Evolutionary conservation across 306 rosid species (phyloP).

Genomic region (Luffa aegyptiaca): DNA sequence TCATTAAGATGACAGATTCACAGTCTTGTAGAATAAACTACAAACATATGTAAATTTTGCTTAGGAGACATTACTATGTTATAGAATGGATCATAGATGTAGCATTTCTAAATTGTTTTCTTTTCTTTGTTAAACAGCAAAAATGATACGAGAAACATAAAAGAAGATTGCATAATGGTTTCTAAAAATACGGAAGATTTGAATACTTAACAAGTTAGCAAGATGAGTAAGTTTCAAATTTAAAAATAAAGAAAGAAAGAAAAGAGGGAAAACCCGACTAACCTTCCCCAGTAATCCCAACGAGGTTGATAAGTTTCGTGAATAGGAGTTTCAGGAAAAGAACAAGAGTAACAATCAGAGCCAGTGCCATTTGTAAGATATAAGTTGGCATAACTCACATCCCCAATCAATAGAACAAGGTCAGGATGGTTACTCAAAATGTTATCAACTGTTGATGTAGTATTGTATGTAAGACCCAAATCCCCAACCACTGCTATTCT

Average conservation of each 20-base stretch:
- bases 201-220: not conserved
- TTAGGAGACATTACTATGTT: not conserved
- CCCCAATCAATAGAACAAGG: constrained; percentile 70
- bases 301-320: constrained; percentile 94
- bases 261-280: not conserved
- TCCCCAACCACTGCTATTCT: constrained; percentile 83
- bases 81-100: not conserved
- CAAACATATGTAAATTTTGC: not conserved
- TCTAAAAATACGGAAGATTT: constrained; percentile 6
- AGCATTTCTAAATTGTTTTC: not conserved
- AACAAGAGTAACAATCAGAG: constrained; percentile 57
- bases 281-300: constrained; percentile 99
- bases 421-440: constrained; percentile 63
- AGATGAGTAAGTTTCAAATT: not conserved
- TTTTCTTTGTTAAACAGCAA: not conserved
- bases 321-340: constrained; percentile 64
- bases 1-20: not conserved
- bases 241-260: not conserved
- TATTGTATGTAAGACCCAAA: constrained; percentile 78
- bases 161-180: not conserved
- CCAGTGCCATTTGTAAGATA: constrained; percentile 80
- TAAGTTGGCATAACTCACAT: constrained; percentile 54
- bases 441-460: constrained; percentile 70
- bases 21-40: not conserved
- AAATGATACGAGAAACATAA: not conserved